Evolutionary conservation across 2,329 filamentous ascomycete genomes (phyloP).

Genomic region (Ophidiomyces ophidiicola): DNA sequence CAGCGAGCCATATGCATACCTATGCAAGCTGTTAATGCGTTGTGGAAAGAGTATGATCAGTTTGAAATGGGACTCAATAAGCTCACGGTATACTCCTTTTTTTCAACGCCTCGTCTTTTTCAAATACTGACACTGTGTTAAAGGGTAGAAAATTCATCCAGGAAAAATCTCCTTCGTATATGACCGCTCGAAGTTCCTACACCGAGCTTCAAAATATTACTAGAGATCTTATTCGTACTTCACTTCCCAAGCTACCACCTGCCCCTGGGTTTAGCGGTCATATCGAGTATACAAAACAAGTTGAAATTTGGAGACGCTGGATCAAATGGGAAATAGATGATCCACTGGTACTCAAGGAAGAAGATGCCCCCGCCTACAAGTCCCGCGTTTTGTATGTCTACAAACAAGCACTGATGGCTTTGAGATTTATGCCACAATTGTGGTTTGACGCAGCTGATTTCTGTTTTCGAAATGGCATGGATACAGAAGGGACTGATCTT

Average conservation of each 20-base stretch:
- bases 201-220: conserved; percentile 85
- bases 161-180: conserved; percentile 83
- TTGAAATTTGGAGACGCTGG: conserved; percentile 86
- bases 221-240: conserved; percentile 60
- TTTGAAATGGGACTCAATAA: conserved; percentile 95
- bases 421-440: conserved; percentile 89
- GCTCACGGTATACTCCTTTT: conserved; percentile 50
- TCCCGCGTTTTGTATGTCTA: conserved; percentile 79
- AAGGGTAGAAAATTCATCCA: conserved; percentile 89
- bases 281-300: conserved; percentile 69
- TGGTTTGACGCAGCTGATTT: conserved; percentile 94
- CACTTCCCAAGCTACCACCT: conserved; percentile 69
- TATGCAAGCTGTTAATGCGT: conserved; percentile 63
- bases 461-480: conserved; percentile 67
- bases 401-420: conserved; percentile 82
- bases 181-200: conserved; percentile 86
- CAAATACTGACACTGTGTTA: conserved; percentile 10
- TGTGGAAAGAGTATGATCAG: conserved; percentile 97
- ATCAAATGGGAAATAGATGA: conserved; percentile 92
- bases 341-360: conserved; percentile 69
- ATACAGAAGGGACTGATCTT: conserved; percentile 63
- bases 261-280: conserved; percentile 77
- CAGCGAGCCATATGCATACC: conserved; percentile 81
- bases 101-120: neutral
- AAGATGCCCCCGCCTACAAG: conserved; percentile 63